Evolutionary conservation across 2,329 filamentous ascomycete species (phyloP), one percentile per base, ranked within the genome.

Genomic region (Pseudopithomyces maydicus): DNA sequence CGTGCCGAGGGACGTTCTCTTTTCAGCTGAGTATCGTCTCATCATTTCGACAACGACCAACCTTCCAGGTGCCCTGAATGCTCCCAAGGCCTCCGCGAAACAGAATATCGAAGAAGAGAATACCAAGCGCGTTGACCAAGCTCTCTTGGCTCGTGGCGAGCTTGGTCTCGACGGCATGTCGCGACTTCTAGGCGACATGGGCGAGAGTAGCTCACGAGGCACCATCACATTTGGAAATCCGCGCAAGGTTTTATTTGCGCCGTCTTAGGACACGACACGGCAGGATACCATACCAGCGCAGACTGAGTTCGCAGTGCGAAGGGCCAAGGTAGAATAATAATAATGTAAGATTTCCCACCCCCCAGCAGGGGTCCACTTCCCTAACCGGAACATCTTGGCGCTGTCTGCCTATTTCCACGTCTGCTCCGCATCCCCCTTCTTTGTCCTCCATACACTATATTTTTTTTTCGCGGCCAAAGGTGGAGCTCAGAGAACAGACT

Each of bases 401-500:
- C 8, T 38, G n/a, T 52, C 42, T 38, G 29, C 26, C 19, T 45
- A 17, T 15, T 19, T 26, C 22, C 23, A 22, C 14, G 29, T 15
- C n/a, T 19, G 47, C 19, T 41, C 39, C 6, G 38, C 52, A 17
- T 12, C 23, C 7, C 12, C 26, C 48, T 35, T 42, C 49, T 36
- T 53, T n/a, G n/a, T n/a, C 39, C 8, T 48, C 32, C 44, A 20
- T 32, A 48, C 35, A 39, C n/a, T 23, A 47, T 42, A 52, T 47
- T 35, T 32, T 70, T 77, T 79, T 29, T 70, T 77, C 79, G 80
- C 80, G 78, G 75, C 75, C 71, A 69, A 74, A 80, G 80, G 80
- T 82, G 79, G 80, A 82, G 80, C 79, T 78, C 75, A 77, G 78
- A 65, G 79, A 80, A 77, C 74, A 80, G 78, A 73, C 67, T 71